phyloP scores from a whole-genome alignment of 768 basidiomycete genomes.

The Tylopilus balloui region DNA sequence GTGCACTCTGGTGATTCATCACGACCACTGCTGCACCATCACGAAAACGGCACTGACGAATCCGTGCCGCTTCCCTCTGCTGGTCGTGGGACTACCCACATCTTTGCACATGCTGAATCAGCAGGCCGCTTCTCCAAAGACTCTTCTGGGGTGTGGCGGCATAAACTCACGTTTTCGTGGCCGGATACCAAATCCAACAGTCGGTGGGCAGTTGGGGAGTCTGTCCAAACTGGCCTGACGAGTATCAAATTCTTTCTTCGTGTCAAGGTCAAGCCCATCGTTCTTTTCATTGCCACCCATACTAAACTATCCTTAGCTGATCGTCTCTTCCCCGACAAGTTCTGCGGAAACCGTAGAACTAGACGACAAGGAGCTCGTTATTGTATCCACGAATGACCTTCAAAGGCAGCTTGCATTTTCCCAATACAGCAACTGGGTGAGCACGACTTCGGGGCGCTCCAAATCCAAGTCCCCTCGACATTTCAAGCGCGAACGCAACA shows the following conservation, averaged over 20 bases:
- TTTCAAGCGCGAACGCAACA: constrained; percentile 31
- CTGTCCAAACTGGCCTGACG: constrained; percentile 59
- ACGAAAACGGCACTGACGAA: constrained; percentile 14
- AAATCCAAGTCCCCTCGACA: constrained; percentile 58
- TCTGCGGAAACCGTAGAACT: constrained; percentile 65
- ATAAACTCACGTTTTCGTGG: constrained; percentile 69
- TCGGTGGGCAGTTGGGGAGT: constrained; percentile 80
- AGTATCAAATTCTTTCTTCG: constrained; percentile 67
- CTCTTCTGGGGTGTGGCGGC: constrained; percentile 53
- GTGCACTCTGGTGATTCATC: constrained; percentile 24
- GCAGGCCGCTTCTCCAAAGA: constrained; percentile 54
- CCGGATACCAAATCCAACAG: constrained; percentile 62
- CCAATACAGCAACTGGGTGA: constrained; percentile 48
- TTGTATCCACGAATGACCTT: constrained; percentile 66
- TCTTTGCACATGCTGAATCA: constrained; percentile 57
- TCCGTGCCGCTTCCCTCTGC: constrained; percentile 6
- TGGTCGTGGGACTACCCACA: constrained; percentile 40
- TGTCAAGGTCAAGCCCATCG: constrained; percentile 51
- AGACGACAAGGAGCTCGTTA: constrained; percentile 57
- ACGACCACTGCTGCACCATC: constrained; percentile 23
- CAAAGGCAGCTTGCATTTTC: constrained; percentile 63
- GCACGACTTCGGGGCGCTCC: constrained; percentile 33
- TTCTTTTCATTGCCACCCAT: constrained; percentile 5
- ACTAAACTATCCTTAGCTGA: constrained; percentile 34
- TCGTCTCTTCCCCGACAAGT: constrained; percentile 43